phyloP scores from a whole-genome alignment of 2,329 filamentous ascomycete genomes.

The Lasiodiplodia sp. region DNA sequence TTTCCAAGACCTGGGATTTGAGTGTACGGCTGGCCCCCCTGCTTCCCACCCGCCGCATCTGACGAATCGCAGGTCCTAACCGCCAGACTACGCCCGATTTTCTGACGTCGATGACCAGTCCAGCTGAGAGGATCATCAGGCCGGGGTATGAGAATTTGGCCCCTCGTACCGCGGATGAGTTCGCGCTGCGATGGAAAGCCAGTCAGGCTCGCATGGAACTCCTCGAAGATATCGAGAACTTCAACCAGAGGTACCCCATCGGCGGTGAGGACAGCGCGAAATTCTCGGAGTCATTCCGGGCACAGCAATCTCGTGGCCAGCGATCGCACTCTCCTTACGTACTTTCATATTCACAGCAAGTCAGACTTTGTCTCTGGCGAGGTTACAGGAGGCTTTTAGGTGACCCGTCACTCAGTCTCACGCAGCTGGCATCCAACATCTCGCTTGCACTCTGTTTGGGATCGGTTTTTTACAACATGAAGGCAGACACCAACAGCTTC shows the following conservation, averaged over 20 bases:
- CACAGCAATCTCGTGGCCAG: conserved; percentile 49
- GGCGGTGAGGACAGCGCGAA: conserved; percentile 46
- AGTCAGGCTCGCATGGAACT: conserved; percentile 54
- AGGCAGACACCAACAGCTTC: conserved; percentile 69
- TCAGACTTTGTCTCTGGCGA: conserved; percentile 77
- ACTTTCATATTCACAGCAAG: conserved; percentile 74
- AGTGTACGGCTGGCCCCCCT: conserved; percentile 50
- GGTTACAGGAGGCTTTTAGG: conserved; percentile 76
- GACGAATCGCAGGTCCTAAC: conserved; percentile 51
- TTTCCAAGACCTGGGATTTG: conserved; percentile 73
- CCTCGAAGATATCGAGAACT: conserved; percentile 49
- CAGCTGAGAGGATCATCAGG: conserved; percentile 49
- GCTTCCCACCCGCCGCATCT: too few species aligned
- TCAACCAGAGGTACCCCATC: conserved; percentile 46
- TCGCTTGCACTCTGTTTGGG: conserved; percentile 77
- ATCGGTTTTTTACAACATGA: conserved; percentile 79
- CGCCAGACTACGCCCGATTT: conserved; percentile 75
- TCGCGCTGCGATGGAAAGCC: conserved; percentile 56
- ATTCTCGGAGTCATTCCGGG: conserved; percentile 48
- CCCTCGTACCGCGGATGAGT: conserved; percentile 50
- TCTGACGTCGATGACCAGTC: conserved; percentile 70
- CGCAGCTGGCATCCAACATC: conserved; percentile 63
- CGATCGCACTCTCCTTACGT: conserved; percentile 78
- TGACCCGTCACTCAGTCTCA: conserved; percentile 68
- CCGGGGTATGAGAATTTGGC: conserved; percentile 49